A percentile compares a stretch with the other conserved stretches of the same genome.
phyloP scores from a whole-genome alignment of 2,329 filamentous ascomycete species.

The Ophiostoma novo-ulmi region DNA sequence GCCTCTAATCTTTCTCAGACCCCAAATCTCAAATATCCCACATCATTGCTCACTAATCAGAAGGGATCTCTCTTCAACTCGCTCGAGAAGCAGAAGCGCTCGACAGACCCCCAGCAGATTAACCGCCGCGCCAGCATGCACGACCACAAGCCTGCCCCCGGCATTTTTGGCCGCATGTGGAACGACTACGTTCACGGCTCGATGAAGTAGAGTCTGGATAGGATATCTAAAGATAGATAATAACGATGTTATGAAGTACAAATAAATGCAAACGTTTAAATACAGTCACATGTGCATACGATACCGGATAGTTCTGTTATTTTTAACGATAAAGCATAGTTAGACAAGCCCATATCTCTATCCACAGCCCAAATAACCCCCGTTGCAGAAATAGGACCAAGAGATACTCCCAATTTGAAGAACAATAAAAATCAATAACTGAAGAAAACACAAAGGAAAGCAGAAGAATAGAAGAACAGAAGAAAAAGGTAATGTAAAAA shows the following conservation, averaged over 20 bases:
- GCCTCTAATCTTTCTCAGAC: no score
- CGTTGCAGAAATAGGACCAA: neutral
- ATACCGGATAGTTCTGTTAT: neutral
- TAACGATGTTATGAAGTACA: neutral
- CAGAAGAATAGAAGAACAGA: neutral
- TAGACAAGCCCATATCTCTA: neutral
- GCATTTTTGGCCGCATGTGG: constrained; percentile 53
- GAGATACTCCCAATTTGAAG: neutral
- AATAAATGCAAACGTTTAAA: neutral
- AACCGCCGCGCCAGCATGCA: constrained; percentile 52
- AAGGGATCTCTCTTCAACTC: constrained; percentile 46
- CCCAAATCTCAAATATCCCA: neutral
- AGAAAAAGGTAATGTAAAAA: neutral
- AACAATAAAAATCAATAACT: neutral
- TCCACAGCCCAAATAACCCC: neutral
- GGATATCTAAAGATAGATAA: neutral
- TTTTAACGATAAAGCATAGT: neutral
- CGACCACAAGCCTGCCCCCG: constrained; percentile 47
- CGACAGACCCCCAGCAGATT: constrained; percentile 37
- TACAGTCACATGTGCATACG: no score
- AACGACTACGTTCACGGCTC: constrained; percentile 43
- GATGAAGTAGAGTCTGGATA: neutral
- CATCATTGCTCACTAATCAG: constrained; percentile 16
- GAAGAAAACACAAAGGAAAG: neutral
- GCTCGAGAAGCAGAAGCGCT: constrained; percentile 49